A percentile compares a stretch with the other conserved stretches of the same genome.
phyloP scores from a whole-genome alignment of 1,284 basidiomycete genomes.

The Microbotryum silenes-acaulis region DNA sequence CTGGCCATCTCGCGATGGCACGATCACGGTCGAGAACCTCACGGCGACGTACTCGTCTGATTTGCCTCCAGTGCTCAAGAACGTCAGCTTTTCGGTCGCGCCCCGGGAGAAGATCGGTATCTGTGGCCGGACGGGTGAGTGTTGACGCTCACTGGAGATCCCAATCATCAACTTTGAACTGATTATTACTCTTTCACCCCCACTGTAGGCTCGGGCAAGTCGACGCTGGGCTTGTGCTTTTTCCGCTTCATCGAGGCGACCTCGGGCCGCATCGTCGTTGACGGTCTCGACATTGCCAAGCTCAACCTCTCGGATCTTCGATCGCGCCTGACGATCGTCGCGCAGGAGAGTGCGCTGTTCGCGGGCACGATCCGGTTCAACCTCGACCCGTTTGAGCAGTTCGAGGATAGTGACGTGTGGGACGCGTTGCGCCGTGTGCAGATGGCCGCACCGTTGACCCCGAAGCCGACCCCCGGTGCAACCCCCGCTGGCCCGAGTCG shows the following conservation, averaged over 20 bases:
- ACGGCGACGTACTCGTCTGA: constrained; percentile 46
- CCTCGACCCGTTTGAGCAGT: constrained; percentile 43
- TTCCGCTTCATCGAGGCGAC: constrained; percentile 47
- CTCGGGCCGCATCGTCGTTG: constrained; percentile 43
- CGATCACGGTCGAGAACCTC: constrained; percentile 44
- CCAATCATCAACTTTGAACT: neutral
- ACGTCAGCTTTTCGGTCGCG: constrained; percentile 45
- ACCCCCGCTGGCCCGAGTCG: constrained; percentile 5
- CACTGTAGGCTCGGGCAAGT: constrained; percentile 37
- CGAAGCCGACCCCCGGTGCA: constrained; percentile 3
- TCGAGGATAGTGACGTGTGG: constrained; percentile 49
- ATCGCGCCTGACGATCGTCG: constrained; percentile 48
- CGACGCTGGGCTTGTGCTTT: constrained; percentile 45
- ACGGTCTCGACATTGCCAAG: constrained; percentile 46
- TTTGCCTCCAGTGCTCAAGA: constrained; percentile 47
- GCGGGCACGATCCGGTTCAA: constrained; percentile 38
- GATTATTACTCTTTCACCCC: too few species aligned
- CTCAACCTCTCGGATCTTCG: constrained; percentile 46
- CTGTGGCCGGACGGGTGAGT: constrained; percentile 47
- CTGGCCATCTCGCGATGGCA: constrained; percentile 46
- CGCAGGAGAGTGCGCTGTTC: constrained; percentile 47
- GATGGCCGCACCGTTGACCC: constrained; percentile 36
- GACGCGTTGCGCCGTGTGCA: constrained; percentile 47
- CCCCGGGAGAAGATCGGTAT: constrained; percentile 48
- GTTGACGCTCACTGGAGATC: neutral